Percentiles rank a stretch among this genome's conserved stretches.
Conservation (phyloP, 202 grass and related monocot genomes). For the Zoysia matrella region DNA sequence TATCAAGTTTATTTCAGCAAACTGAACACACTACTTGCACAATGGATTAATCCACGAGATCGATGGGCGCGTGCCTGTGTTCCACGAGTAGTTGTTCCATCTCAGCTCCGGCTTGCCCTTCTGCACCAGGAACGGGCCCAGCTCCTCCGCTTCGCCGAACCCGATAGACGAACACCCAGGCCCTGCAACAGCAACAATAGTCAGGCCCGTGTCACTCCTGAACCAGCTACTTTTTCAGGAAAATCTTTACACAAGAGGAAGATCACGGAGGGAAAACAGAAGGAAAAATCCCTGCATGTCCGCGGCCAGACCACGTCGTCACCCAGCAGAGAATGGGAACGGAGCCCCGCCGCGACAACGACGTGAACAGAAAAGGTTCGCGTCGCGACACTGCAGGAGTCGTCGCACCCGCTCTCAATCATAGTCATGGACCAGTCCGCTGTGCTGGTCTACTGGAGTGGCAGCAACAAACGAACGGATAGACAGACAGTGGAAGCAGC, state of each 20-base stretch:
- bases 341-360: slow-evolving; percentile 10
- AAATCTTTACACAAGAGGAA: neutral
- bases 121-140: slow-evolving; percentile 79
- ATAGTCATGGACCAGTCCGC: neutral
- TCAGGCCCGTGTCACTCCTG: neutral
- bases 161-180: slow-evolving; percentile 83
- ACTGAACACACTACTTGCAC: neutral
- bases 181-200: slow-evolving; percentile 45
- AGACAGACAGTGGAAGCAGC: neutral
- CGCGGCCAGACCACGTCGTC: no score
- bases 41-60: no score
- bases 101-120: slow-evolving; percentile 70
- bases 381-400: neutral
- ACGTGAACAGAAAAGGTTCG: neutral
- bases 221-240: neutral
- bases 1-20: neutral
- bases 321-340: neutral
- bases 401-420: neutral
- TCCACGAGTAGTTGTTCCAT: slow-evolving; percentile 74
- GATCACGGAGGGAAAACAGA: no score
- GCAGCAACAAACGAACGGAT: neutral
- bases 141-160: slow-evolving; percentile 71
- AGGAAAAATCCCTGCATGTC: no score
- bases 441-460: no score
- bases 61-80: slow-evolving; percentile 55